Conservation (phyloP, 805 yeast species). For the Dipodascus albidus region DNA sequence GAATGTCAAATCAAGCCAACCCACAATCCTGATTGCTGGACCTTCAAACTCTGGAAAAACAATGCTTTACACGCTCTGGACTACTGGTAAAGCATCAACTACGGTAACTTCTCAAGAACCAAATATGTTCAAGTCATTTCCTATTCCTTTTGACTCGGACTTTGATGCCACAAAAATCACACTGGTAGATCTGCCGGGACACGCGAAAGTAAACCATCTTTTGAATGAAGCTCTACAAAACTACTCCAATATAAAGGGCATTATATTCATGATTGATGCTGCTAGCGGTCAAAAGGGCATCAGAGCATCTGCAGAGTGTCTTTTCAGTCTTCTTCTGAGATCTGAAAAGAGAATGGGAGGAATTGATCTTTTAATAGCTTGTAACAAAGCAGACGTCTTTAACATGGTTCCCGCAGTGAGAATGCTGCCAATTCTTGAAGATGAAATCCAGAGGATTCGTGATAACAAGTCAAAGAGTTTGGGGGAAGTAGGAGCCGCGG, state of each 20-base stretch:
- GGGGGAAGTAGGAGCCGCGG: conserved; percentile 29
- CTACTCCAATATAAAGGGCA: conserved; percentile 42
- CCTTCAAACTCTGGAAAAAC: conserved; percentile 61
- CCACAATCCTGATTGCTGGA: conserved; percentile 55
- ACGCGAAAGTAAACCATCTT: conserved; percentile 54
- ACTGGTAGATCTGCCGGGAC: conserved; percentile 84
- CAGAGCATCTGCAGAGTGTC: conserved; percentile 42
- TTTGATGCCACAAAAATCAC: conserved; percentile 30
- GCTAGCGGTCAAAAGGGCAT: conserved; percentile 40
- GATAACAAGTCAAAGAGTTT: conserved; percentile 37
- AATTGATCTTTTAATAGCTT: conserved; percentile 62
- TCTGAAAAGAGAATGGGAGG: conserved; percentile 62
- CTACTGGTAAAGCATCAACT: conserved; percentile 19
- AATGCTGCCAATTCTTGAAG: conserved; percentile 47
- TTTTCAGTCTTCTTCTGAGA: conserved; percentile 45
- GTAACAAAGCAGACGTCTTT: conserved; percentile 80
- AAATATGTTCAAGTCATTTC: conserved; percentile 28
- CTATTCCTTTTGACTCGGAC: conserved; percentile 30
- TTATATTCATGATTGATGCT: conserved; percentile 71
- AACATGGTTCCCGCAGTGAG: conserved; percentile 63
- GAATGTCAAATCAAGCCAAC: conserved; percentile 23
- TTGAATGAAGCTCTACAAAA: conserved; percentile 38
- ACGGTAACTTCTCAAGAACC: conserved; percentile 45
- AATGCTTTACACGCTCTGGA: conserved; percentile 32
- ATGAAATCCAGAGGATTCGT: conserved; percentile 49